Evolutionary conservation across 352 stramenopile genomes (phyloP).

Genomic region (Bremia lactucae): DNA sequence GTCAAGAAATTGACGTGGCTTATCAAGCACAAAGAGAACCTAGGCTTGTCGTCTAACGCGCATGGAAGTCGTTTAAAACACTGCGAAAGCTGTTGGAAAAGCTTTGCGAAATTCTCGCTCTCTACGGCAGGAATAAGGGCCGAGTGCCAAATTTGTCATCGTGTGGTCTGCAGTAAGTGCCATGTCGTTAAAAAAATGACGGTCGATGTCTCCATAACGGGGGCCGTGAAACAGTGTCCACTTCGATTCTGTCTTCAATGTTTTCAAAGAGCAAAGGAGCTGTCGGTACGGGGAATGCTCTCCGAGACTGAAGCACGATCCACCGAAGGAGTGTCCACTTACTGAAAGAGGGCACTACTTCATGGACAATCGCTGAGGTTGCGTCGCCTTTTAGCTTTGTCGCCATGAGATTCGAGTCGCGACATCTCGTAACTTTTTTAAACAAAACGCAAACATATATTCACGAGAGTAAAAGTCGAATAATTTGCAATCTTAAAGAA

Average conservation of each 20-base stretch:
- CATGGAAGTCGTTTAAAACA: constrained; percentile 3
- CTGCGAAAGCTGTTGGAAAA: constrained; percentile 21
- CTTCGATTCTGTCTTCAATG: constrained; percentile 42
- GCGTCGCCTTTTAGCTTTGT: no score
- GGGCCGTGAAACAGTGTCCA: constrained; percentile 20
- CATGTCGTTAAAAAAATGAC: constrained; percentile 46
- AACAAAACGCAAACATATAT: no score
- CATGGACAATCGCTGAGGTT: no score
- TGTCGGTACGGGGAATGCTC: constrained; percentile 38
- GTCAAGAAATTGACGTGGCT: constrained; percentile 28
- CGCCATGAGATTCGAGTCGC: no score
- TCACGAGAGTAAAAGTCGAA: no score
- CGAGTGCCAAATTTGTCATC: constrained; percentile 35
- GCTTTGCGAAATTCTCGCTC: constrained; percentile 12
- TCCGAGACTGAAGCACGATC: no score
- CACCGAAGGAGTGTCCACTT: no score
- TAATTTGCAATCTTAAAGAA: no score
- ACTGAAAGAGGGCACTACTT: no score
- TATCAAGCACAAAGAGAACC: constrained; percentile 12
- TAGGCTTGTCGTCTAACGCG: background rate
- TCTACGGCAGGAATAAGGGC: constrained; percentile 5
- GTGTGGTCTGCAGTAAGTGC: constrained; percentile 38
- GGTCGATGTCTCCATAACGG: constrained; percentile 30
- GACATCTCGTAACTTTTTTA: no score
- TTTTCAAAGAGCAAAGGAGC: constrained; percentile 35